Percentiles rank a stretch among this genome's conserved stretches.
Evolutionary conservation across 495 filamentous ascomycete genomes (phyloP).

Genomic region (Aspergillus conjunctus): DNA sequence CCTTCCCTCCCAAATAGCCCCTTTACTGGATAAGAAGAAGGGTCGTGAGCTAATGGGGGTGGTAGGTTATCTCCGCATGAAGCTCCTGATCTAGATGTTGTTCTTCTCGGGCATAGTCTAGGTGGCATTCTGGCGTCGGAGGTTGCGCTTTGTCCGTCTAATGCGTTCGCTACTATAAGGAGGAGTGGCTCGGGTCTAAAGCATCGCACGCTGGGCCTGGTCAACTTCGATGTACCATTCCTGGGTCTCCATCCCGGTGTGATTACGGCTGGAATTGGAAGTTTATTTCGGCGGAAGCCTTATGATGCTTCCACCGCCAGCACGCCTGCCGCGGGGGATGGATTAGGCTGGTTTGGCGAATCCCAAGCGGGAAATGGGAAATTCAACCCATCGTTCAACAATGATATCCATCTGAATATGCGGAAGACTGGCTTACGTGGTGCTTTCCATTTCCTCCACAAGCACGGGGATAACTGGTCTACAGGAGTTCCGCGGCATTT

Average conservation of each 20-base stretch:
- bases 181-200: constrained; percentile 30
- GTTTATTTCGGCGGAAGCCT: constrained; percentile 66
- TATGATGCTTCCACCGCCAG: constrained; percentile 22
- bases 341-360: not conserved
- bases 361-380: constrained; percentile 17
- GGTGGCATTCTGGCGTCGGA: constrained; percentile 85
- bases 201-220: constrained; percentile 79
- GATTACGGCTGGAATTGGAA: constrained; percentile 74
- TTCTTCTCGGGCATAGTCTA: constrained; percentile 89
- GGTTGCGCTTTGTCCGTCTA: constrained; percentile 62
- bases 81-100: constrained; percentile 69
- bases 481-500: constrained; percentile 72
- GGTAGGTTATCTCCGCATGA: constrained; percentile 75
- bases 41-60: not conserved
- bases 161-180: not conserved
- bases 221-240: constrained; percentile 87
- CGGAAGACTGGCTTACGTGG: constrained; percentile 62
- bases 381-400: constrained; percentile 67
- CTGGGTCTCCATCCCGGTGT: constrained; percentile 89
- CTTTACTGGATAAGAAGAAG: no score
- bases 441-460: constrained; percentile 75
- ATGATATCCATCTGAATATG: not conserved
- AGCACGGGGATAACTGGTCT: constrained; percentile 70
- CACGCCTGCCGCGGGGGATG: constrained; percentile 1
- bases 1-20: not conserved